Percentiles rank a stretch among this genome's conserved stretches.
Conservation (phyloP, 352 stramenopile genomes). For the Pythium scleroteichum region DNA sequence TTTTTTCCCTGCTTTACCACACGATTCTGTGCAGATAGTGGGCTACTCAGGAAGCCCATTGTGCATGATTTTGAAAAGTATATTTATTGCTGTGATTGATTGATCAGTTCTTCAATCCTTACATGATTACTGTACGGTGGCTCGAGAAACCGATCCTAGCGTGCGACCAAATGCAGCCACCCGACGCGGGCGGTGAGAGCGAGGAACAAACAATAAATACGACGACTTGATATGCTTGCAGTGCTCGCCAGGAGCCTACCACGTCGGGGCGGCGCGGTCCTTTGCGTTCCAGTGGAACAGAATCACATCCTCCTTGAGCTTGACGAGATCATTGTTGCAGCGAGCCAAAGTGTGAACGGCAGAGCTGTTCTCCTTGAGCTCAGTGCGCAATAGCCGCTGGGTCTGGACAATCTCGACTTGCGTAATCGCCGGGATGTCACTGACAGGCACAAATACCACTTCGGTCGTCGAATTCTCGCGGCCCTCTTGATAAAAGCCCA, state of each 20-base stretch:
- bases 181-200: neutral
- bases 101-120: neutral
- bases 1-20: neutral
- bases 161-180: constrained; percentile 4
- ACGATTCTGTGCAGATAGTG: neutral
- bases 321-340: constrained; percentile 83
- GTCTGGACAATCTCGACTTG: constrained; percentile 69
- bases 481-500: constrained; percentile 82
- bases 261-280: constrained; percentile 46
- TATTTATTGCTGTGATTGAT: neutral
- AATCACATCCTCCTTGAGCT: constrained; percentile 86
- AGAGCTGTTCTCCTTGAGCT: constrained; percentile 73
- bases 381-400: constrained; percentile 59
- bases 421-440: constrained; percentile 72
- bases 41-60: neutral
- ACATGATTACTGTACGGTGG: constrained; percentile 15
- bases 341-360: constrained; percentile 67
- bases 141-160: constrained; percentile 5
- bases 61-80: neutral
- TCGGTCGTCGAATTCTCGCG: constrained; percentile 75
- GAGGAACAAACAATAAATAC: constrained; percentile 27
- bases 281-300: constrained; percentile 86
- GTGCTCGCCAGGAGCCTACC: constrained; percentile 20
- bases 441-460: constrained; percentile 79
- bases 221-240: constrained; percentile 14